These are phyloP conservation scores for Amyloporia xantha DNA, from an alignment of 768 basidiomycete genomes.

Conservation along the genomic window DNA sequence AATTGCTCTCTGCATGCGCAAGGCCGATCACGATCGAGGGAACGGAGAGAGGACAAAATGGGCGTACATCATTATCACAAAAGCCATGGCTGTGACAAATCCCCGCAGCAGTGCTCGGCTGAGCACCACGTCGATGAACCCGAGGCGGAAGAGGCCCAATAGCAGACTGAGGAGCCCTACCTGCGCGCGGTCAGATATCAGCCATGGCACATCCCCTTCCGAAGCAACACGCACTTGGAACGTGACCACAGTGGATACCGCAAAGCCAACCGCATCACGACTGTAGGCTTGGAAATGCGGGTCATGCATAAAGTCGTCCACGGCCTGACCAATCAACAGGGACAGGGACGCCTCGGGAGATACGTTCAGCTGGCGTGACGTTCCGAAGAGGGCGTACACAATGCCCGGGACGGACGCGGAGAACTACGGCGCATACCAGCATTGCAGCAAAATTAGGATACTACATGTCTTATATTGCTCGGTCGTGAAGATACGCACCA, in stretches of 20 bases:
- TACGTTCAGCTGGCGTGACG: slow-evolving; percentile 73
- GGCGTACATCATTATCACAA: slow-evolving; percentile 80
- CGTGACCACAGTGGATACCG: slow-evolving; percentile 75
- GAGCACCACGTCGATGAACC: slow-evolving; percentile 90
- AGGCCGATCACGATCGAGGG: too few species aligned
- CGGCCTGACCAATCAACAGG: slow-evolving; percentile 80
- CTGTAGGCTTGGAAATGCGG: slow-evolving; percentile 26
- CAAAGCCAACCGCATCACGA: slow-evolving; percentile 50
- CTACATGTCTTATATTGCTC: background rate
- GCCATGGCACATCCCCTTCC: background rate
- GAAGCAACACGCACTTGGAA: slow-evolving; percentile 53
- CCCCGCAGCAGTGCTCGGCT: slow-evolving; percentile 84
- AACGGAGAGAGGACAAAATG: too few species aligned
- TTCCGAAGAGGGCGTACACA: slow-evolving; percentile 87
- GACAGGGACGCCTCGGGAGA: slow-evolving; percentile 88
- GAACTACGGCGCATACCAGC: slow-evolving; percentile 44
- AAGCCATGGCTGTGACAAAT: slow-evolving; percentile 79
- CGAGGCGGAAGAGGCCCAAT: slow-evolving; percentile 81
- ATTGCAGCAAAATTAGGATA: background rate
- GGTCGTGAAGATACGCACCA: slow-evolving; percentile 43
- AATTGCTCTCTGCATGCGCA: slow-evolving; percentile 74
- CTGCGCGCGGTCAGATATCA: slow-evolving; percentile 28
- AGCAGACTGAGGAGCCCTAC: slow-evolving; percentile 81
- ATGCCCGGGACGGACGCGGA: slow-evolving; percentile 83
- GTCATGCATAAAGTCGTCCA: slow-evolving; percentile 54